These are phyloP conservation scores for Astrothelium subdiscretum DNA, from an alignment of 495 filamentous ascomycete species.

Conservation along the genomic window DNA sequence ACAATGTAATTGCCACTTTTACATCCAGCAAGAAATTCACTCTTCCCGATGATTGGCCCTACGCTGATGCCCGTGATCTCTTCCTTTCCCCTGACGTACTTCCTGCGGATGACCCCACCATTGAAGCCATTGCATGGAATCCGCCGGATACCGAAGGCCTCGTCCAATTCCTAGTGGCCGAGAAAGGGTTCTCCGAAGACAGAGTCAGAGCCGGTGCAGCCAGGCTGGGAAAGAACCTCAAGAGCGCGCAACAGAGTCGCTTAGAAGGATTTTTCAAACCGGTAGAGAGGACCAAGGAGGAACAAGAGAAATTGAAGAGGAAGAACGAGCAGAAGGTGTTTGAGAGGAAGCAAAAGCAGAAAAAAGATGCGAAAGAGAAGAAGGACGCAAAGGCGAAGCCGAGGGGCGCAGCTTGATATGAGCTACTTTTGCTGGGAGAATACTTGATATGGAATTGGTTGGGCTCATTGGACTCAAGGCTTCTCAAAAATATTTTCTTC, in stretches of 20 bases:
- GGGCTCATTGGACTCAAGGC: neutral
- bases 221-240: constrained; percentile 74
- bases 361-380: constrained; percentile 75
- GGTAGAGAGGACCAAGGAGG: constrained; percentile 71
- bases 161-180: constrained; percentile 73
- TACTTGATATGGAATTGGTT: neutral
- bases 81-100: constrained; percentile 85
- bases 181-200: constrained; percentile 96
- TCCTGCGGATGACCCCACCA: constrained; percentile 70
- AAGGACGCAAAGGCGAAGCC: constrained; percentile 83
- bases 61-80: constrained; percentile 76
- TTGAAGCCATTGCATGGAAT: constrained; percentile 90
- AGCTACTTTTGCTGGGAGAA: neutral
- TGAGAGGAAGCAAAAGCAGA: constrained; percentile 87
- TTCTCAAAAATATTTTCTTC: neutral
- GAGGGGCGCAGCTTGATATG: constrained; percentile 47
- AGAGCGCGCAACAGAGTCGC: constrained; percentile 76
- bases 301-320: constrained; percentile 73
- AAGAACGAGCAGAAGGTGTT: constrained; percentile 85
- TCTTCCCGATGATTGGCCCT: constrained; percentile 89
- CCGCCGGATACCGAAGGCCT: constrained; percentile 81
- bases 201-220: constrained; percentile 66
- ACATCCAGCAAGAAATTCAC: constrained; percentile 48
- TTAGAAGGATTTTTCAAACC: constrained; percentile 98
- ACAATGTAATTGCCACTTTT: constrained; percentile 64